phyloP scores from a whole-genome alignment of 2,329 filamentous ascomycete genomes.

The Magnaporthiopsis rhizophila region DNA sequence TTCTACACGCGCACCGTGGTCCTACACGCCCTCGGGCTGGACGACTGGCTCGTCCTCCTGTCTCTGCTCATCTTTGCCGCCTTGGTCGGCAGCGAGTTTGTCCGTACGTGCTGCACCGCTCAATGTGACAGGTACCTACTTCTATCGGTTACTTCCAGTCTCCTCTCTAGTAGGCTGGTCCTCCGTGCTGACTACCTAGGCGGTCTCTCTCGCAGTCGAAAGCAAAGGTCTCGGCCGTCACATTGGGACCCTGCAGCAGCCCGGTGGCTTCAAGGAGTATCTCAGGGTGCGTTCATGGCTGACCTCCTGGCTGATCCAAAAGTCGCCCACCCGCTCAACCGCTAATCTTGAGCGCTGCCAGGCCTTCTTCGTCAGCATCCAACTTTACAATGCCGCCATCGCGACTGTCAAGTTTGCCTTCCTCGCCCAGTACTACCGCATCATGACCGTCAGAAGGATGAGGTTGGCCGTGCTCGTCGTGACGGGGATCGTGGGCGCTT shows the following conservation, averaged over 20 bases:
- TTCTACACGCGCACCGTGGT: constrained; percentile 22
- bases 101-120: not conserved
- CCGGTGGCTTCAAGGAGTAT: constrained; percentile 9
- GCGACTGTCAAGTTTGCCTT: constrained; percentile 29
- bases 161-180: not conserved
- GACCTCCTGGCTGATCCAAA: not conserved
- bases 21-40: constrained; percentile 21
- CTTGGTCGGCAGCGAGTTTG: not conserved
- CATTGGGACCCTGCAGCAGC: constrained; percentile 10
- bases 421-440: constrained; percentile 29
- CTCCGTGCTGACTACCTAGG: not conserved
- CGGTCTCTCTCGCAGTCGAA: not conserved
- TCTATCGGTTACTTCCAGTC: not conserved
- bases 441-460: constrained; percentile 23
- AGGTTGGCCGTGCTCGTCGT: not conserved
- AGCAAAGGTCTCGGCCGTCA: constrained; percentile 12
- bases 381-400: constrained; percentile 28
- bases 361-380: constrained; percentile 30
- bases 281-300: constrained; percentile 5
- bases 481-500: not conserved
- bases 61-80: constrained; percentile 27
- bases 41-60: constrained; percentile 24
- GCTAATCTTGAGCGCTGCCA: constrained; percentile 9
- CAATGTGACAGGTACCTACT: no score
- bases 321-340: no score